Conservation (phyloP, 106 monocot genomes). For the Xerophyta viscosa region DNA sequence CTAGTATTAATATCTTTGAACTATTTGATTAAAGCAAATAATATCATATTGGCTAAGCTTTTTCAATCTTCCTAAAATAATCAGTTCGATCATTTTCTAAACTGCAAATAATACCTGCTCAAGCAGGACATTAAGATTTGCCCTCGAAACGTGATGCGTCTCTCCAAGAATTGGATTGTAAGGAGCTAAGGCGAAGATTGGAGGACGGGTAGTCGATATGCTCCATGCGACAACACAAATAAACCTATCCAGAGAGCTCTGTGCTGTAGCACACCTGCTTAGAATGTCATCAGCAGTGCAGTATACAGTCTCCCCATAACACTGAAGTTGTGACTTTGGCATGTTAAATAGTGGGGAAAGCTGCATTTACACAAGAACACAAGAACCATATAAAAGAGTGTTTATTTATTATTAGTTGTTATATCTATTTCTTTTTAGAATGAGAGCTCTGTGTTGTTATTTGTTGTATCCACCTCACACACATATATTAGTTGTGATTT, state of each 20-base stretch:
- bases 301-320: conserved; percentile 78
- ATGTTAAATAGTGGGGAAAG: conserved; percentile 88
- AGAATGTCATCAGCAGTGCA: conserved; percentile 54
- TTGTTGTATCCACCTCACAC: too few relatives aligned
- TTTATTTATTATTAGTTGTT: too few relatives aligned
- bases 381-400: too few relatives aligned
- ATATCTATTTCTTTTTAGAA: neutral
- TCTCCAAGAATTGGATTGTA: conserved; percentile 94
- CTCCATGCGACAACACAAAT: conserved; percentile 73
- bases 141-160: conserved; percentile 83
- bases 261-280: conserved; percentile 39
- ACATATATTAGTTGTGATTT: too few relatives aligned
- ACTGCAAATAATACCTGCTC: conserved; percentile 97
- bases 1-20: too few relatives aligned
- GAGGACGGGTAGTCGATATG: conserved; percentile 72
- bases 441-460: too few relatives aligned
- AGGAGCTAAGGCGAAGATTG: conserved; percentile 70
- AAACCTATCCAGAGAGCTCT: conserved; percentile 62
- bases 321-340: conserved; percentile 95
- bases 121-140: conserved; percentile 71
- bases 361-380: conserved; percentile 20
- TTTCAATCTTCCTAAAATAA: too few relatives aligned
- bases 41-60: too few relatives aligned
- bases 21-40: too few relatives aligned
- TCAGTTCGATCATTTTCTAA: too few relatives aligned